A percentile compares a stretch with the other conserved stretches of the same genome.
phyloP scores from a whole-genome alignment of 2,329 filamentous ascomycete species.

The Acarospora socialis region DNA sequence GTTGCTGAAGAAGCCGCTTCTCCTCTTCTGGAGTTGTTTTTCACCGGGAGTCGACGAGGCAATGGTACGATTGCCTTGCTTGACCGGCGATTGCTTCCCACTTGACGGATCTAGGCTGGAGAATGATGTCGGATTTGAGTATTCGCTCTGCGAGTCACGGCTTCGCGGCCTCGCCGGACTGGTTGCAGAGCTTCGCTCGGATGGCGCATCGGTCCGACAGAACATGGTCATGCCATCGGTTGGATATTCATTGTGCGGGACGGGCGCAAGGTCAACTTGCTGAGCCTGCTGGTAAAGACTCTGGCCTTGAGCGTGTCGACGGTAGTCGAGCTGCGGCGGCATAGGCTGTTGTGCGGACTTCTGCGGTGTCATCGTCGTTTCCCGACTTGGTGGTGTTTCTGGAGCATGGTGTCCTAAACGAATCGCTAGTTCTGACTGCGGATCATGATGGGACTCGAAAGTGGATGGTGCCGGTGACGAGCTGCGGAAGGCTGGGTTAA shows the following conservation, averaged over 20 bases:
- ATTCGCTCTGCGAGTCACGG: conserved; percentile 79
- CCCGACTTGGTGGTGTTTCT: conserved; percentile 32
- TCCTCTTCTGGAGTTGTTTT: conserved; percentile 53
- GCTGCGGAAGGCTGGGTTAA: conserved; percentile 90
- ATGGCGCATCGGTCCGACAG: conserved; percentile 61
- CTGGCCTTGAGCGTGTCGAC: conserved; percentile 16
- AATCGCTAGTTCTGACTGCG: conserved; percentile 56
- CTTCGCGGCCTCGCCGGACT: conserved; percentile 64
- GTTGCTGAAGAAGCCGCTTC: conserved; percentile 83
- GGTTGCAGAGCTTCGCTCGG: conserved; percentile 54
- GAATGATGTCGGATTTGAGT: conserved; percentile 76
- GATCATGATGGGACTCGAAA: conserved; percentile 84
- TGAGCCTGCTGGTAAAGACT: conserved; percentile 36
- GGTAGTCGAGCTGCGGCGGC: conserved; percentile 17
- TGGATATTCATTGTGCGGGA: conserved; percentile 88
- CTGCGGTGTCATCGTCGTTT: conserved; percentile 39
- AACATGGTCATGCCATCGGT: conserved; percentile 97
- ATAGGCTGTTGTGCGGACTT: conserved; percentile 29
- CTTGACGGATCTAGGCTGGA: conserved; percentile 72
- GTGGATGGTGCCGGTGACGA: conserved; percentile 91
- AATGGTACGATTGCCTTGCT: conserved; percentile 32
- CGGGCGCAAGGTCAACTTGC: conserved; percentile 50
- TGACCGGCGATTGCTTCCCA: conserved; percentile 58
- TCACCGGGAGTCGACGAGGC: conserved; percentile 40
- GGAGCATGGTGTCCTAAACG: conserved; percentile 49